These are phyloP conservation scores for Eucalyptus dawsonii DNA, from an alignment of 345 rosid genomes.

Conservation along the genomic window DNA sequence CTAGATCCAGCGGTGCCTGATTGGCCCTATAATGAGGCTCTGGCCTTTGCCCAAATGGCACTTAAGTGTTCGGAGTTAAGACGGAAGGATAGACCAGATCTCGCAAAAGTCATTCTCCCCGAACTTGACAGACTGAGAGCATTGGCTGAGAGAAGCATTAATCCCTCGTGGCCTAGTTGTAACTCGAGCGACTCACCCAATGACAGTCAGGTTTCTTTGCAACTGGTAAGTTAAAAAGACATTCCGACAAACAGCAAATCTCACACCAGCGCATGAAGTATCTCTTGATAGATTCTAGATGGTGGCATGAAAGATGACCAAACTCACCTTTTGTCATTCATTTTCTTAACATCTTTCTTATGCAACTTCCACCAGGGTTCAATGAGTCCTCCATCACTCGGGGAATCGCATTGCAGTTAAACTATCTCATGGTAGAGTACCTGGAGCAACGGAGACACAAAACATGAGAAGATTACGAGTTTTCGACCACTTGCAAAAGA, in stretches of 20 bases:
- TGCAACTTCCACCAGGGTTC: background rate
- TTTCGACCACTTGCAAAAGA: background rate
- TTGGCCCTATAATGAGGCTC: conserved; percentile 1
- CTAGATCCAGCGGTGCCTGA: background rate
- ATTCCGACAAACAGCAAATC: background rate
- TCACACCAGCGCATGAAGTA: background rate
- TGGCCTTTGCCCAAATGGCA: background rate
- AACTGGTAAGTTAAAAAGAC: background rate
- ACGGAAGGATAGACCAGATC: conserved; percentile 4
- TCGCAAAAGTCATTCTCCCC: background rate
- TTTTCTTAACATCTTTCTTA: background rate
- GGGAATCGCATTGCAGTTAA: background rate
- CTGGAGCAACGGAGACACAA: background rate
- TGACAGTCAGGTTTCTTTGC: background rate
- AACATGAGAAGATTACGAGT: background rate
- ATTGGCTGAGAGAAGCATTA: background rate
- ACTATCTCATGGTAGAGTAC: background rate
- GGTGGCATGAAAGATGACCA: background rate
- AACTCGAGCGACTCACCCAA: background rate
- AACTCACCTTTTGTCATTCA: background rate
- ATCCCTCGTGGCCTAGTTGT: background rate
- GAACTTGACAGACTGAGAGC: background rate
- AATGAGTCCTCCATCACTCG: background rate
- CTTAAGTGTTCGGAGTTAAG: conserved; percentile 2
- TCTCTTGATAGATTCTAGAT: background rate